Conservation (phyloP, 129 eudicot genomes). For the Ambrosia artemisiifolia region DNA sequence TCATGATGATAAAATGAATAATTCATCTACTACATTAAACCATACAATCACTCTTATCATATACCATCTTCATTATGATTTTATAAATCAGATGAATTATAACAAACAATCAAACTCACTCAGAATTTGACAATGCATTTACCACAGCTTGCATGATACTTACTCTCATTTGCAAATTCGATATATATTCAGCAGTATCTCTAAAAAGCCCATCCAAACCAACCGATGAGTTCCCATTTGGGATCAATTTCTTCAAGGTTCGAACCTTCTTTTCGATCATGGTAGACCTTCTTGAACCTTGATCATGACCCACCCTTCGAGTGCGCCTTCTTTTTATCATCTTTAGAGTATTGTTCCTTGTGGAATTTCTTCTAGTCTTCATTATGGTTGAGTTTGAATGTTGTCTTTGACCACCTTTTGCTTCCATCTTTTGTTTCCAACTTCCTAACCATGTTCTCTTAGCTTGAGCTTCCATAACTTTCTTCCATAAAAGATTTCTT, state of each 20-base stretch:
- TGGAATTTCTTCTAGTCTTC: constrained; percentile 15
- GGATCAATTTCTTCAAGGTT: constrained; percentile 54
- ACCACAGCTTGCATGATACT: constrained; percentile 79
- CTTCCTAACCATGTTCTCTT: too few relatives aligned
- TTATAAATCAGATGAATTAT: constrained; percentile 5
- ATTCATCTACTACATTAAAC: constrained; percentile 21
- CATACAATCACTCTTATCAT: constrained; percentile 19
- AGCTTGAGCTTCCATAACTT: constrained; percentile 32
- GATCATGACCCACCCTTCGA: constrained; percentile 19
- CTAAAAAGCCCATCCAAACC: constrained; percentile 65
- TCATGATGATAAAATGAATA: constrained; percentile 9
- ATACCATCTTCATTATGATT: constrained; percentile 14
- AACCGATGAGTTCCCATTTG: constrained; percentile 27
- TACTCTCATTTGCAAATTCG: constrained; percentile 62
- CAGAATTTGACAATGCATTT: constrained; percentile 41
- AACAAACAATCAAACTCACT: constrained; percentile 22
- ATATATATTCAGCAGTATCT: constrained; percentile 83
- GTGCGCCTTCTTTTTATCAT: constrained; percentile 33
- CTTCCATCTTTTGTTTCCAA: too few relatives aligned
- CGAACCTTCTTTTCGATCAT: constrained; percentile 50
- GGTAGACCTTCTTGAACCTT: constrained; percentile 23
- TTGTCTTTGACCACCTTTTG: not conserved
- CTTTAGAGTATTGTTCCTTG: constrained; percentile 15
- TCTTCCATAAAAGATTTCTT: constrained; percentile 35
- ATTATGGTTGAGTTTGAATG: not conserved